Percentiles rank a stretch among this genome's conserved stretches.
Conservation (phyloP, 192 early-diverging fungal genomes). For the Spizellomyces punctatus region DNA sequence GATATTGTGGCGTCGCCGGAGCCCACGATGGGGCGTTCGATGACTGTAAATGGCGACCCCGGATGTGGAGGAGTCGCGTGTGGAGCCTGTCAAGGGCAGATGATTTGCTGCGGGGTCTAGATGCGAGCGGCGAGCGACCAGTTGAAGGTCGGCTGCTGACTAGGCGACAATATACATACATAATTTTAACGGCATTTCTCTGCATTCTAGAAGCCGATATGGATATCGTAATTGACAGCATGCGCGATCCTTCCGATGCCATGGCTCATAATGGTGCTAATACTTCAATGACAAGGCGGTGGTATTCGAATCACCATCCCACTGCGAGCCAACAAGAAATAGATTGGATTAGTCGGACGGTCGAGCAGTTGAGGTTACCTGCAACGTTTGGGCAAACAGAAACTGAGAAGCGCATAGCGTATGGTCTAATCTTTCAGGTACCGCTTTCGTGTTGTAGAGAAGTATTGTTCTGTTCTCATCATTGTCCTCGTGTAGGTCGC, state of each 20-base stretch:
- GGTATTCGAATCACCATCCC: constrained; percentile 21
- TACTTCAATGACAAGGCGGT: constrained; percentile 15
- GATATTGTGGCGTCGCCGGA: constrained; percentile 8
- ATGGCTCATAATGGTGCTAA: no score
- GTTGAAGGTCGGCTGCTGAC: background rate
- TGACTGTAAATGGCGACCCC: background rate
- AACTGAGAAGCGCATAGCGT: background rate
- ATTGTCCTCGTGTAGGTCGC: constrained; percentile 9
- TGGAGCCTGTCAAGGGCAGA: constrained; percentile 7
- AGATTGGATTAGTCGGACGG: constrained; percentile 18
- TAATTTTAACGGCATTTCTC: background rate
- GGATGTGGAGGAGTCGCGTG: constrained; percentile 12
- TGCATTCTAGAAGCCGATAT: background rate
- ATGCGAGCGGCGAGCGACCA: background rate
- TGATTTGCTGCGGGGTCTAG: background rate
- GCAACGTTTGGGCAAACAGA: background rate
- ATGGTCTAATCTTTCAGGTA: constrained; percentile 25
- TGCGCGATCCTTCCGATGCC: background rate
- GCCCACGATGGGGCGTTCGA: background rate
- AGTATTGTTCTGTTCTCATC: background rate
- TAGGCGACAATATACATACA: background rate
- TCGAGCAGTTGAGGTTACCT: constrained; percentile 20
- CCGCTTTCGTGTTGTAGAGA: background rate
- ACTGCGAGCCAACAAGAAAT: constrained; percentile 9
- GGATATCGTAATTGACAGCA: constrained; percentile 6